These are phyloP conservation scores for Tylopilus subfusipes DNA, from an alignment of 768 basidiomycete genomes.

Conservation along the genomic window DNA sequence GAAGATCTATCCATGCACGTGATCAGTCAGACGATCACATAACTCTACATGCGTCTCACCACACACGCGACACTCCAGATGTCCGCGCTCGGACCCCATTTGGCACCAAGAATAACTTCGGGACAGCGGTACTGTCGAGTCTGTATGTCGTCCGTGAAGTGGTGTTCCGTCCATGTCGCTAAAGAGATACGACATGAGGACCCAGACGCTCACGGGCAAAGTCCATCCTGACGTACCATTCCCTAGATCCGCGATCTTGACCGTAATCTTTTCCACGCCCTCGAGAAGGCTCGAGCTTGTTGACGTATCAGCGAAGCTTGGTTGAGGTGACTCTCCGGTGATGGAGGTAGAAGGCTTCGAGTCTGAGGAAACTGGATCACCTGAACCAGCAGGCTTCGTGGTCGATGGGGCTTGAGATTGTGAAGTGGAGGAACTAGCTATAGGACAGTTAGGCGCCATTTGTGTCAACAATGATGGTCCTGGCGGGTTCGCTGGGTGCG, in stretches of 20 bases:
- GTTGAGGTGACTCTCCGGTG: slow-evolving; percentile 28
- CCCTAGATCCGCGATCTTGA: slow-evolving; percentile 98
- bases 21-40: background rate
- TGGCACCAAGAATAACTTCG: slow-evolving; percentile 93
- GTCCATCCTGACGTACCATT: slow-evolving; percentile 58
- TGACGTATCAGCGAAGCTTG: slow-evolving; percentile 25
- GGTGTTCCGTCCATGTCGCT: slow-evolving; percentile 89
- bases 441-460: slow-evolving; percentile 45
- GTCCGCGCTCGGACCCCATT: slow-evolving; percentile 94
- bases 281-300: slow-evolving; percentile 33
- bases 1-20: slow-evolving; percentile 58
- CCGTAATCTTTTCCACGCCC: slow-evolving; percentile 73
- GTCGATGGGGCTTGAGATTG: slow-evolving; percentile 27
- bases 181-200: slow-evolving; percentile 3
- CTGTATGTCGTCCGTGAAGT: slow-evolving; percentile 98
- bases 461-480: slow-evolving; percentile 77
- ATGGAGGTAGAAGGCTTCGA: slow-evolving; percentile 28
- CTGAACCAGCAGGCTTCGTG: slow-evolving; percentile 20
- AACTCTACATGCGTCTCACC: slow-evolving; percentile 43
- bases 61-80: slow-evolving; percentile 96
- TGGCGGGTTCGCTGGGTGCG: slow-evolving; percentile 36
- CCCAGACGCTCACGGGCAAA: background rate
- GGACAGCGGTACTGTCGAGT: slow-evolving; percentile 97
- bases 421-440: slow-evolving; percentile 21
- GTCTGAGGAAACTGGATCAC: slow-evolving; percentile 15